phyloP scores from a whole-genome alignment of 352 stramenopile species.

The Phytophthora sp. region DNA sequence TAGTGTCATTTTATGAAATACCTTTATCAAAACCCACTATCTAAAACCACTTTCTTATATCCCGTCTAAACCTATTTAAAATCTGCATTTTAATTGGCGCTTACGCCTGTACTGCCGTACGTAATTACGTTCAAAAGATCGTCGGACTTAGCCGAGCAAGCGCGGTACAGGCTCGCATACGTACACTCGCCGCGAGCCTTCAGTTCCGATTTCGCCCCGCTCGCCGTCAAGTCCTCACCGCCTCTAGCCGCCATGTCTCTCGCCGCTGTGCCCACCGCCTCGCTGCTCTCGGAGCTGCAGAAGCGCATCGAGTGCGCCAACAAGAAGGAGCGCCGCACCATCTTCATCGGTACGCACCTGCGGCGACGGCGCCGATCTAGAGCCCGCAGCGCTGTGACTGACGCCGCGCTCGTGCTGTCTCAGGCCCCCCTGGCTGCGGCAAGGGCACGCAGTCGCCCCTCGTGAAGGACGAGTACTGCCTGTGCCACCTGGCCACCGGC shows the following conservation, averaged over 20 bases:
- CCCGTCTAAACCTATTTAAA: neutral
- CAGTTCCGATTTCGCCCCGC: conserved; percentile 35
- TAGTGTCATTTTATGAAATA: too few relatives aligned
- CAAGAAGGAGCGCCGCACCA: conserved; percentile 95
- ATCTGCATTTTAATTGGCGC: neutral
- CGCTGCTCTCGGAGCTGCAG: conserved; percentile 91
- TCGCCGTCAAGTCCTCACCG: neutral
- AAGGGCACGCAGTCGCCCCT: conserved; percentile 99
- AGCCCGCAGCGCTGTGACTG: too few relatives aligned
- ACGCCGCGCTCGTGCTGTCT: conserved; percentile 1
- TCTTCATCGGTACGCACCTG: conserved; percentile 91
- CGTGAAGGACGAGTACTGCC: conserved; percentile 98
- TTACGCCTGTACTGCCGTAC: too few relatives aligned
- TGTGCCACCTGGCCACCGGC: conserved; percentile 98
- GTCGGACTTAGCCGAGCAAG: too few relatives aligned
- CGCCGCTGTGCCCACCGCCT: conserved; percentile 80
- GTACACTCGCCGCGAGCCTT: too few relatives aligned
- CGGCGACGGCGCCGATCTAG: too few relatives aligned
- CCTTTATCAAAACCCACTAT: too few relatives aligned
- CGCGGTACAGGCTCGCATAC: too few relatives aligned
- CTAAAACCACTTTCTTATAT: neutral
- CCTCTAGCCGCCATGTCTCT: conserved; percentile 50
- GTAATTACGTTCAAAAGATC: too few relatives aligned
- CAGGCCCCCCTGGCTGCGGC: conserved; percentile 93
- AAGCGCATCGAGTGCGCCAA: conserved; percentile 91